These are phyloP conservation scores for Diaporthe eres DNA, from an alignment of 2,329 filamentous ascomycete species.

Conservation along the genomic window DNA sequence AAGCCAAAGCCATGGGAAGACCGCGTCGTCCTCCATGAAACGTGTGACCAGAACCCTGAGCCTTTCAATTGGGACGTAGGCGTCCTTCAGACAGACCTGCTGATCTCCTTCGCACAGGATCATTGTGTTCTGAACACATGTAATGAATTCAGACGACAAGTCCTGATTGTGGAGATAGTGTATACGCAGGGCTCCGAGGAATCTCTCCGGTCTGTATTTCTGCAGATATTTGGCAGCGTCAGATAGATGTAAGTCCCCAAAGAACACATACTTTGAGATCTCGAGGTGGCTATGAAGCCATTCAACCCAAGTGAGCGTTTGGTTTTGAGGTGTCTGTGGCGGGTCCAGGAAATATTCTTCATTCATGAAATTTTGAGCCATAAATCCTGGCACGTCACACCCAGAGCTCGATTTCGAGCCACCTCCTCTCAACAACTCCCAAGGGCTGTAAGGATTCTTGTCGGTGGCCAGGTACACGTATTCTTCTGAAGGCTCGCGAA, in stretches of 20 bases:
- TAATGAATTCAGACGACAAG: slow-evolving; percentile 23
- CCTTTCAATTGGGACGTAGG: slow-evolving; percentile 41
- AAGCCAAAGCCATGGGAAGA: slow-evolving; percentile 45
- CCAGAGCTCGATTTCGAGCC: slow-evolving; percentile 25
- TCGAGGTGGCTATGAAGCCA: slow-evolving; percentile 36
- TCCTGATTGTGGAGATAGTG: background rate
- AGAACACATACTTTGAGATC: no score
- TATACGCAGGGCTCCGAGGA: slow-evolving; percentile 40
- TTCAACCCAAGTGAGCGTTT: slow-evolving; percentile 18
- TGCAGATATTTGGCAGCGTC: slow-evolving; percentile 33
- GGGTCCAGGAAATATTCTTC: slow-evolving; percentile 39
- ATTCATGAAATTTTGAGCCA: slow-evolving; percentile 33
- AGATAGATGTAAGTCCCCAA: background rate
- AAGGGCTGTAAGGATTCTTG: slow-evolving; percentile 37
- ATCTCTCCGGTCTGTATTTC: slow-evolving; percentile 42
- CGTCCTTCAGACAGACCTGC: slow-evolving; percentile 29
- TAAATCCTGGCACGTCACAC: slow-evolving; percentile 37
- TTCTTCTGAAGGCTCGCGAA: rapidly evolving
- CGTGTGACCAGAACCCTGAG: slow-evolving; percentile 34
- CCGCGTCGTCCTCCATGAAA: slow-evolving; percentile 36
- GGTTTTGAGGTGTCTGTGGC: background rate
- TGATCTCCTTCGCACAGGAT: slow-evolving; percentile 1
- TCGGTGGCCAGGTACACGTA: background rate
- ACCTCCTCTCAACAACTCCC: slow-evolving; percentile 40
- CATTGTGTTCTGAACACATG: background rate